phyloP scores from a whole-genome alignment of 768 basidiomycete genomes.

The Tylopilus balloui region DNA sequence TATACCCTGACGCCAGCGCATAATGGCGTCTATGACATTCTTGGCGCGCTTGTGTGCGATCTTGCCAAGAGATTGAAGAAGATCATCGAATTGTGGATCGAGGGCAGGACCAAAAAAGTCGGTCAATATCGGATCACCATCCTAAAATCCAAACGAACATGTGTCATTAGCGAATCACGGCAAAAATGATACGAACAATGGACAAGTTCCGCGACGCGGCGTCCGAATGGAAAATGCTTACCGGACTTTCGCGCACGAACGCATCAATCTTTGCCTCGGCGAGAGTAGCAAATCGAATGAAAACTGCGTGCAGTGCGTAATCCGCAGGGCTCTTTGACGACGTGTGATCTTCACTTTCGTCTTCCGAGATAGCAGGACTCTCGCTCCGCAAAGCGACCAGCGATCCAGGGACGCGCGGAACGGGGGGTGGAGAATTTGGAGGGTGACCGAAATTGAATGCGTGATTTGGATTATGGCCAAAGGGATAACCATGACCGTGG shows the following conservation, averaged over 20 bases:
- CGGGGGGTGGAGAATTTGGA: constrained; percentile 64
- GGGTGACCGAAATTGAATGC: constrained; percentile 23
- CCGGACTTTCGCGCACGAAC: constrained; percentile 65
- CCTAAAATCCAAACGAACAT: constrained; percentile 38
- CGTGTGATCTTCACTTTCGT: constrained; percentile 56
- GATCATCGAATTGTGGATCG: constrained; percentile 79
- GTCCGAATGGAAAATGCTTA: constrained; percentile 35
- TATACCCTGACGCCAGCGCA: constrained; percentile 82
- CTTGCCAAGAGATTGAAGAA: constrained; percentile 77
- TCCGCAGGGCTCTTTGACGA: constrained; percentile 83
- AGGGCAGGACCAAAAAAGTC: constrained; percentile 66
- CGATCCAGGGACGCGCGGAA: constrained; percentile 69
- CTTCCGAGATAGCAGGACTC: constrained; percentile 50
- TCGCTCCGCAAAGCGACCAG: constrained; percentile 50
- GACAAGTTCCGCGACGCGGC: not conserved
- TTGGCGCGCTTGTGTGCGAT: constrained; percentile 83
- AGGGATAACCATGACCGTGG: constrained; percentile 43
- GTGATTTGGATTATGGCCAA: constrained; percentile 27
- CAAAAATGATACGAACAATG: not conserved
- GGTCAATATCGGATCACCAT: constrained; percentile 62
- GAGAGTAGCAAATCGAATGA: constrained; percentile 77
- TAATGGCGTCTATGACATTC: constrained; percentile 79
- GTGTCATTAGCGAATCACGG: constrained; percentile 1
- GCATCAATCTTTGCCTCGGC: constrained; percentile 77
- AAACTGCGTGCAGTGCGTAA: constrained; percentile 83